A percentile compares a stretch with the other conserved stretches of the same genome.
These are phyloP conservation scores for Trypanosomatidae sp. DNA, from an alignment of 208 protist species.

Conservation along the genomic window DNA sequence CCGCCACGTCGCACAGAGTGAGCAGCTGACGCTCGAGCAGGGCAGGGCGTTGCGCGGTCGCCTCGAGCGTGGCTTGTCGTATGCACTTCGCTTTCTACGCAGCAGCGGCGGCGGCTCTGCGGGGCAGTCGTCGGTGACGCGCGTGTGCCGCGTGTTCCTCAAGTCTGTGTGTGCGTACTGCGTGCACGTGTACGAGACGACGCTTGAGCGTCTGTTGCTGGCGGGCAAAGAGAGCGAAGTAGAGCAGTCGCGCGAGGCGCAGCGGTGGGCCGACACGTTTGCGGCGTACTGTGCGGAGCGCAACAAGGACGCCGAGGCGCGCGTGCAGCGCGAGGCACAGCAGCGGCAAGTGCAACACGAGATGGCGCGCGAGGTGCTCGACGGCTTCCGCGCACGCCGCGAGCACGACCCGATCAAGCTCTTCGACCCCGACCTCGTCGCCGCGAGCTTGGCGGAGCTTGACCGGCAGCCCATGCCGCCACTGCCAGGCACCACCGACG, in stretches of 20 bases:
- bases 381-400: slow-evolving; percentile 13
- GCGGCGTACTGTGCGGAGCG: slow-evolving; percentile 22
- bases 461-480: no score
- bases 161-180: slow-evolving; percentile 32
- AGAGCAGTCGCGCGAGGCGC: slow-evolving; percentile 19
- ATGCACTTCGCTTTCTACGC: slow-evolving; percentile 15
- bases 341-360: slow-evolving; percentile 16
- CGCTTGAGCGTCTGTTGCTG: slow-evolving; percentile 23
- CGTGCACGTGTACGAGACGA: slow-evolving; percentile 28
- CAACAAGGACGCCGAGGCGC: slow-evolving; percentile 13
- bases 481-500: no score
- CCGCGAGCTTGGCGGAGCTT: slow-evolving; percentile 7
- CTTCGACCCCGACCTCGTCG: slow-evolving; percentile 7
- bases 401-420: slow-evolving; percentile 9
- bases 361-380: slow-evolving; percentile 18
- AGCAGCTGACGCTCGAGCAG: slow-evolving; percentile 17
- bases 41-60: slow-evolving; percentile 20
- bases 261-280: slow-evolving; percentile 32
- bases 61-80: slow-evolving; percentile 19
- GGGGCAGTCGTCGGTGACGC: neutral
- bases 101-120: neutral
- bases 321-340: slow-evolving; percentile 14
- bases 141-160: slow-evolving; percentile 11
- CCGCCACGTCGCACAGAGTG: slow-evolving; percentile 11
- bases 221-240: slow-evolving; percentile 19